Percentiles rank a stretch among this genome's conserved stretches.
Conservation (phyloP, 441 rosid genomes). For the Populus hybrid region DNA sequence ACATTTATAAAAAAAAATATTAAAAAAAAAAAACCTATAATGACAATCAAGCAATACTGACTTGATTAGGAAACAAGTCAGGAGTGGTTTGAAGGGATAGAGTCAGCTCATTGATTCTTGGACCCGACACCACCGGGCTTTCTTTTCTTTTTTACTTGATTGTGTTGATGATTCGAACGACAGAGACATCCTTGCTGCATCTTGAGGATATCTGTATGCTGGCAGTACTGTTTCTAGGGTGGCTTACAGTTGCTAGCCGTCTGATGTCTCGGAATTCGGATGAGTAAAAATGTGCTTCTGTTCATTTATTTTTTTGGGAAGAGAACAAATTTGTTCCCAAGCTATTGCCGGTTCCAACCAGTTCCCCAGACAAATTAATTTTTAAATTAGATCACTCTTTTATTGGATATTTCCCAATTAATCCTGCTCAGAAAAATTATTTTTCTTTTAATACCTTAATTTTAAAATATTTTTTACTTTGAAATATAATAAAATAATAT, state of each 20-base stretch:
- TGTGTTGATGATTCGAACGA: not conserved
- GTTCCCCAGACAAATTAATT: no score
- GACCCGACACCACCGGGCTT: conserved; percentile 18
- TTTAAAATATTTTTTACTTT: no score
- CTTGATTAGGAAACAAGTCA: no score
- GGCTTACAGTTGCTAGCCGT: not conserved
- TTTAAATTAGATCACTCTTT: no score
- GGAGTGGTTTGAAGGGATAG: not conserved
- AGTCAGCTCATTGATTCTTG: conserved; percentile 15
- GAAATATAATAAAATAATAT: no score
- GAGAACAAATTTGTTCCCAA: not conserved
- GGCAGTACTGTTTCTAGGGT: not conserved
- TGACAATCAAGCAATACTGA: no score
- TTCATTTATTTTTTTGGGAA: not conserved
- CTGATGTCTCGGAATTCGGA: not conserved
- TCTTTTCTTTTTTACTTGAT: not conserved
- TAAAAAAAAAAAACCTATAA: no score
- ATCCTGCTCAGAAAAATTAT: no score
- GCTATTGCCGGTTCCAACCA: no score
- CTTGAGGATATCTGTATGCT: not conserved
- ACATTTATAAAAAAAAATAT: no score
- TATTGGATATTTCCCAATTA: no score
- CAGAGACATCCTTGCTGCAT: not conserved
- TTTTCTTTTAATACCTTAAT: no score
- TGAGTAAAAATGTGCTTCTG: not conserved